Base-by-base conservation (phyloP, 2,329 filamentous ascomycete genomes). In the Diplocarpon mali region DNA sequence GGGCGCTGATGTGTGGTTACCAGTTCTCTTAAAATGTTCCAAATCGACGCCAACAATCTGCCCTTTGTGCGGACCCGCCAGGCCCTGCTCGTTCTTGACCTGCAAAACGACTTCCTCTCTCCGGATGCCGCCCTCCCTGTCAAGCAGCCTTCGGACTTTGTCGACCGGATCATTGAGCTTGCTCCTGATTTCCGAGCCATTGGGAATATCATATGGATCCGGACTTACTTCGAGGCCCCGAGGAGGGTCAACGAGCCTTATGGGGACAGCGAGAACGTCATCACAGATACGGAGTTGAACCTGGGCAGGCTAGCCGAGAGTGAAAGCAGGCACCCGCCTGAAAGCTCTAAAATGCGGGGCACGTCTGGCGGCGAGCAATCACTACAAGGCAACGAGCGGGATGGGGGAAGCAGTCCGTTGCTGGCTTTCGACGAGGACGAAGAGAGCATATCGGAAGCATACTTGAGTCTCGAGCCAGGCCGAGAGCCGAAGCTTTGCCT, bases 51-150 rank as follows among this genome's bases (percentile, higher is more conserved):
- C 32, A 62, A 71, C 37, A 66, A 69, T 30, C 66, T 81, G 15
- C 78, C 78, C 10, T 65, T 72, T 39, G 64, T 82, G 42, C 67
- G 65, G 27, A 76, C 76, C 8, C 71, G 78, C 41, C 76, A 75
- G 65, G 90, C 86, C 1, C 71, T 98, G 35, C 69, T 96, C 15
- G 68, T 93, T 14, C 72, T 95, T 52, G 90, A 95, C 58, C 76
- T 94, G 30, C 92, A 96, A 60, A 87, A 93, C 57, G 90, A 95
- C 62, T 95, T 96, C 58, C 67, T 93, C 46, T 71, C 77, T 6
- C 66, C 75, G 1, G 71, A 77, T 40, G 83, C 85, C 44, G 75
- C 78, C 20, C 65, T 95, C 15, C 73, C 78, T 11, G 76, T 89
- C 40, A 68, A 68, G 30, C 72, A 76, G 35, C 77, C 79, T 2